These are phyloP conservation scores for Lepidium africanum DNA, from an alignment of 345 rosid species.

Conservation along the genomic window DNA sequence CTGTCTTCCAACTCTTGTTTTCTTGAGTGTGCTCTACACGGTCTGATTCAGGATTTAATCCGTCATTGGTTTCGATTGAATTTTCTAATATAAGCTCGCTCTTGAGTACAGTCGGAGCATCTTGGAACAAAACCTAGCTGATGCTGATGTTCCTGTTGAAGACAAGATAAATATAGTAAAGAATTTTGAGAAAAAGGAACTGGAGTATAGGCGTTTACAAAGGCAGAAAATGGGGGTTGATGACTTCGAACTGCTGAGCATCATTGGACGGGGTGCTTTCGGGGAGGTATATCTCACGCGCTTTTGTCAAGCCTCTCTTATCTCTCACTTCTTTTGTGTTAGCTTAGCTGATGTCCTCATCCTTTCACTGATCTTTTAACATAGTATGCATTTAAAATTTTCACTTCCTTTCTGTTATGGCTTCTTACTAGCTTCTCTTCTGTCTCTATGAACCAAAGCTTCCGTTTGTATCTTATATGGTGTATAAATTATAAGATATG, in stretches of 20 bases:
- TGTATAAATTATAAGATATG: conserved; percentile 2
- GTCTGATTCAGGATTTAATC: not conserved
- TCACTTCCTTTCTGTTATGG: not conserved
- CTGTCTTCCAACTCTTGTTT: not conserved
- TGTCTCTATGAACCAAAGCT: not conserved
- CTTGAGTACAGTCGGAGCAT: conserved; percentile 33
- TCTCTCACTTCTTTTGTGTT: not conserved
- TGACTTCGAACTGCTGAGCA: conserved; percentile 40
- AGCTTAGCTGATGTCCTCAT: not conserved
- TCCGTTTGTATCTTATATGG: not conserved
- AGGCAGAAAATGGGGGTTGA: conserved; percentile 44
- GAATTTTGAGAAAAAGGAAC: conserved; percentile 37
- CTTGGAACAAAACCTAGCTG: conserved; percentile 39
- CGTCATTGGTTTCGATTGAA: not conserved
- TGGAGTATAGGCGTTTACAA: conserved; percentile 41
- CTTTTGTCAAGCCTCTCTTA: not conserved
- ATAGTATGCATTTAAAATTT: not conserved
- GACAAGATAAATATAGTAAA: conserved; percentile 35
- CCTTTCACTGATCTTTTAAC: not conserved
- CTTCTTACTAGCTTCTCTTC: not conserved
- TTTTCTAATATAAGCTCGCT: not conserved
- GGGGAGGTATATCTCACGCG: conserved; percentile 32
- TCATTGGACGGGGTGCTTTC: conserved; percentile 49
- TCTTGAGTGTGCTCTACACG: not conserved
- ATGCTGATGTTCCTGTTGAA: conserved; percentile 41